These are phyloP conservation scores for Phytophthora brassicae DNA, from an alignment of 352 stramenopile species.

Conservation along the genomic window DNA sequence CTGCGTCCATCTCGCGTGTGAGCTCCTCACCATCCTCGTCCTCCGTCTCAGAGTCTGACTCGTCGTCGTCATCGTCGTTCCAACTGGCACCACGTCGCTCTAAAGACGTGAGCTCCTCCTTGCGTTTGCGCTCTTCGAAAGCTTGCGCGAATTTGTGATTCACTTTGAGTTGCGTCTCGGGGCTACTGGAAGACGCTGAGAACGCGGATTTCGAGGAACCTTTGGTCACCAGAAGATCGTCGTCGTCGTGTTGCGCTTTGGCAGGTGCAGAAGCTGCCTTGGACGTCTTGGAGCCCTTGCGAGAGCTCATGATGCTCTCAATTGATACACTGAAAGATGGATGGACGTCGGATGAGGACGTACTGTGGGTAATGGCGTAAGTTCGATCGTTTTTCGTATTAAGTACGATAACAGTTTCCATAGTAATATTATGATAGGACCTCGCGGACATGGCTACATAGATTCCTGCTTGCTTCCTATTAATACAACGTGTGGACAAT, in stretches of 20 bases:
- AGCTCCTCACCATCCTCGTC: slow-evolving; percentile 85
- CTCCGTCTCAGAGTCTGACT: slow-evolving; percentile 80
- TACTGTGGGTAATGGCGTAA: not conserved
- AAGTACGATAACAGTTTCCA: not conserved
- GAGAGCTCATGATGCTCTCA: slow-evolving; percentile 19
- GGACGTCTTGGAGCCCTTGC: slow-evolving; percentile 23
- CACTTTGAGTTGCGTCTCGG: slow-evolving; percentile 57
- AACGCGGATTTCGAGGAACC: slow-evolving; percentile 1
- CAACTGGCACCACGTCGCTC: slow-evolving; percentile 37
- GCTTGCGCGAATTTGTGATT: slow-evolving; percentile 78
- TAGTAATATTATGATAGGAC: too few species aligned
- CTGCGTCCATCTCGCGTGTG: slow-evolving; percentile 65
- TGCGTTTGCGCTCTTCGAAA: slow-evolving; percentile 77
- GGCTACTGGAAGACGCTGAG: slow-evolving; percentile 7
- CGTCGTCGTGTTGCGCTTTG: slow-evolving; percentile 4
- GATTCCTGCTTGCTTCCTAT: too few species aligned
- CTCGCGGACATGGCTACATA: too few species aligned
- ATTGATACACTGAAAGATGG: slow-evolving; percentile 16
- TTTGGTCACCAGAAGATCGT: slow-evolving; percentile 46
- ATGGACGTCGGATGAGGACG: slow-evolving; percentile 3
- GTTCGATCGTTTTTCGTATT: not conserved
- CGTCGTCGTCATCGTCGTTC: slow-evolving; percentile 49
- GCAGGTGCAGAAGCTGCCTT: not conserved
- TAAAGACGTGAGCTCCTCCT: slow-evolving; percentile 74
- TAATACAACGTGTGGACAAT: too few species aligned